Conservation (phyloP, 441 rosid genomes). For the Biscutella laevigata region DNA sequence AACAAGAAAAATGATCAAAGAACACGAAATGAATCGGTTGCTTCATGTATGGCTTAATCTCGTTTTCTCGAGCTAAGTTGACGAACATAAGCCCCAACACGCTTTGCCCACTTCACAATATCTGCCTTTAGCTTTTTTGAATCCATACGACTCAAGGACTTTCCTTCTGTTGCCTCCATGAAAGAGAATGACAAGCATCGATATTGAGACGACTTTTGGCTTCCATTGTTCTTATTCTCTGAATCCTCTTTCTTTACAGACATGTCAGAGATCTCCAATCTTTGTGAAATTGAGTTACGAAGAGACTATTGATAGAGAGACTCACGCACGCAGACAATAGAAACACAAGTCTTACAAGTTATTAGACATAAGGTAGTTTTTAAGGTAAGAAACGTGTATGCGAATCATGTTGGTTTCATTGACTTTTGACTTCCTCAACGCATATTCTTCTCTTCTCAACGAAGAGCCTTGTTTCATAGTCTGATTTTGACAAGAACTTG, state of each 20-base stretch:
- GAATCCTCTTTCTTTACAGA: slow-evolving; percentile 21
- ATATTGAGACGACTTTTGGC: slow-evolving; percentile 24
- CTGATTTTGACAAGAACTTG: slow-evolving; percentile 10
- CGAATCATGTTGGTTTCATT: slow-evolving; percentile 1
- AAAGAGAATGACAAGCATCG: slow-evolving; percentile 36
- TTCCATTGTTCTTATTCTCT: slow-evolving; percentile 18
- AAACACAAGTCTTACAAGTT: slow-evolving; percentile 23
- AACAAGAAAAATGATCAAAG: slow-evolving; percentile 14
- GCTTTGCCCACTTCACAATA: slow-evolving; percentile 76
- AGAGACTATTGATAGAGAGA: slow-evolving; percentile 8
- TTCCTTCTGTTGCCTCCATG: slow-evolving; percentile 39
- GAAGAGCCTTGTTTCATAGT: background rate
- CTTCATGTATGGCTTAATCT: background rate
- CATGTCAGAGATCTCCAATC: slow-evolving; percentile 15
- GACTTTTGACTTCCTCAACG: slow-evolving; percentile 16
- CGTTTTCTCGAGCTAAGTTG: slow-evolving; percentile 51
- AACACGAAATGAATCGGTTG: background rate
- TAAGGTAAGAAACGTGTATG: slow-evolving; percentile 20
- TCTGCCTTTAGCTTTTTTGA: slow-evolving; percentile 59
- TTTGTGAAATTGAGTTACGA: background rate
- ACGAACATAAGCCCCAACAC: slow-evolving; percentile 65
- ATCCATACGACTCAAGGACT: slow-evolving; percentile 41
- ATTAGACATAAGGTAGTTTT: background rate
- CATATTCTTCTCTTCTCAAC: slow-evolving; percentile 15
- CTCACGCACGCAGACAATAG: slow-evolving; percentile 4